Conservation (phyloP, 345 rosid genomes). For the Aegle marmelos region DNA sequence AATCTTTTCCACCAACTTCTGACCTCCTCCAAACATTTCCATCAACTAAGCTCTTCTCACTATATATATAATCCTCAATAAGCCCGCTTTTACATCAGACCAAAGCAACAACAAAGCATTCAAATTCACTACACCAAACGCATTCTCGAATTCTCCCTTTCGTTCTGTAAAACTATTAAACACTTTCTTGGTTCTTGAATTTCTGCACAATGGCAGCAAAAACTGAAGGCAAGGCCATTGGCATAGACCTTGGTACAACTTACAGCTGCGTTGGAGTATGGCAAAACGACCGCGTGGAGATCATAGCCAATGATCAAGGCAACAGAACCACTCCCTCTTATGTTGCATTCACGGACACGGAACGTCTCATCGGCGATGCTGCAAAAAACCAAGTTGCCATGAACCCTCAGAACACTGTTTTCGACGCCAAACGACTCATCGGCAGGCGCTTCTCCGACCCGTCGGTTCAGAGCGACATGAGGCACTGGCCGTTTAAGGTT, state of each 20-base stretch:
- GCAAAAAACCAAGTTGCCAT: constrained; percentile 23
- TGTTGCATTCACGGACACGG: constrained; percentile 19
- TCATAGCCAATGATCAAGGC: constrained; percentile 25
- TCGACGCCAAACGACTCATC: constrained; percentile 15
- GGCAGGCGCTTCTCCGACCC: constrained; percentile 17
- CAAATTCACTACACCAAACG: not conserved
- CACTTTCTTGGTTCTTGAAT: not conserved
- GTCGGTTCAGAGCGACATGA: constrained; percentile 15
- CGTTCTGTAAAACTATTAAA: not conserved
- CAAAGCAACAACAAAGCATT: not conserved
- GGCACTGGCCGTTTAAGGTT: constrained; percentile 19
- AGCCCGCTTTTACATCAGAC: not conserved
- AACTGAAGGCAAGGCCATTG: constrained; percentile 16
- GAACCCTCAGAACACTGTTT: constrained; percentile 23
- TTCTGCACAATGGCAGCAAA: not conserved
- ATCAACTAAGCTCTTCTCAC: not conserved
- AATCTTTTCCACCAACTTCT: not conserved
- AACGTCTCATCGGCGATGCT: constrained; percentile 7
- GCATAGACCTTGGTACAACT: not conserved
- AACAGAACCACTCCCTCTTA: constrained; percentile 23
- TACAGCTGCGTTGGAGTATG: constrained; percentile 9
- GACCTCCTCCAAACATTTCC: not conserved
- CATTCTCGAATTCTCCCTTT: too few species aligned
- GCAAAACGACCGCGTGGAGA: constrained; percentile 24
- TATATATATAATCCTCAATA: not conserved